phyloP scores from a whole-genome alignment of 768 basidiomycete genomes.

The Xanthoconium stramineum region DNA sequence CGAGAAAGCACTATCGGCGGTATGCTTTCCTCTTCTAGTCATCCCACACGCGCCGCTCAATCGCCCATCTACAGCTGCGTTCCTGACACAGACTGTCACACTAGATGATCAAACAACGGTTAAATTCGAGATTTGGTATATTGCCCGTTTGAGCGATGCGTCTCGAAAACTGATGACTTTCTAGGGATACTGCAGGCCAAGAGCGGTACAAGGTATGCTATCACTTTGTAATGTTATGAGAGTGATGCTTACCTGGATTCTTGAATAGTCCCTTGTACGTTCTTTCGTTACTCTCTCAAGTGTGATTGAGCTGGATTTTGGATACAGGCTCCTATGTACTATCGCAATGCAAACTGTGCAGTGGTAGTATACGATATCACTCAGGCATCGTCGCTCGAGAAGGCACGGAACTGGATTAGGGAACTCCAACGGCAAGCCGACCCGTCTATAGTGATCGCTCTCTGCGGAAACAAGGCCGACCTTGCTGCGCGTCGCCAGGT shows the following conservation, averaged over 20 bases:
- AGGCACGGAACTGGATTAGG: slow-evolving; percentile 93
- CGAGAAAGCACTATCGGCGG: slow-evolving; percentile 94
- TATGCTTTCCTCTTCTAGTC: slow-evolving; percentile 23
- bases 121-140: slow-evolving; percentile 97
- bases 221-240: neutral
- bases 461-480: slow-evolving; percentile 96
- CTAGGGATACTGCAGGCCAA: slow-evolving; percentile 93
- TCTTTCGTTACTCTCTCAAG: neutral
- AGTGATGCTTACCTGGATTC: neutral
- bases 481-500: slow-evolving; percentile 82
- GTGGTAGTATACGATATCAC: slow-evolving; percentile 98
- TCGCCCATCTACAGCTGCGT: slow-evolving; percentile 63
- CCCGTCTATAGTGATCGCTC: slow-evolving; percentile 92
- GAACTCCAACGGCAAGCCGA: slow-evolving; percentile 98
- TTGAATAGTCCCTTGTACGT: slow-evolving; percentile 46
- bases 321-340: slow-evolving; percentile 88
- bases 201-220: slow-evolving; percentile 82
- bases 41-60: slow-evolving; percentile 13
- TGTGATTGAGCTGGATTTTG: slow-evolving; percentile 2
- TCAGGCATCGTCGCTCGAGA: slow-evolving; percentile 85
- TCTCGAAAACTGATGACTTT: neutral
- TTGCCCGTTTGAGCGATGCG: neutral
- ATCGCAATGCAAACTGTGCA: slow-evolving; percentile 91
- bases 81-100: slow-evolving; percentile 95
- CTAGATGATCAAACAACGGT: slow-evolving; percentile 87